Percentiles rank a stretch among this genome's conserved stretches.
These are phyloP conservation scores for Crithidia expoeki DNA, from an alignment of 208 protist genomes.

Conservation along the genomic window DNA sequence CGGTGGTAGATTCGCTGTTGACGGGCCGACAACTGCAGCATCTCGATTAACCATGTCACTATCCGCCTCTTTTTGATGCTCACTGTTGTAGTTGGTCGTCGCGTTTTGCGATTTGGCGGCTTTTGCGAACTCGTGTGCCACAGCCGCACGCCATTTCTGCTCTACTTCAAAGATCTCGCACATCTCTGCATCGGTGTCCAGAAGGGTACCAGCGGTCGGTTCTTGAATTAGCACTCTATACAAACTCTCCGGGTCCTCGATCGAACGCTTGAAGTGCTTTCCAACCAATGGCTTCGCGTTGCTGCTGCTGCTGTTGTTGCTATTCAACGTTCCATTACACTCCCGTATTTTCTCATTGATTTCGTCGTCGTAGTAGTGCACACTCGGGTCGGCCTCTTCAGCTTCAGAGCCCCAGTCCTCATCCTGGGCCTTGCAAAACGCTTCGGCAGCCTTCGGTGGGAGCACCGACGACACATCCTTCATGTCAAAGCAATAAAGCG, in stretches of 20 bases:
- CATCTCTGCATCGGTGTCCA: conserved; percentile 57
- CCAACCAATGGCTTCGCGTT: not conserved
- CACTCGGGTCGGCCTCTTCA: conserved; percentile 41
- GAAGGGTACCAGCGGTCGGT: conserved; percentile 24
- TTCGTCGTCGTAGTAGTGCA: conserved; percentile 48
- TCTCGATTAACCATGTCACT: not conserved
- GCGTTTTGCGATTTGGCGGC: not conserved
- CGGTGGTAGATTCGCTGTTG: not conserved
- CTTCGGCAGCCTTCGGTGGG: conserved; percentile 25
- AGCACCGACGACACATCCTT: conserved; percentile 25
- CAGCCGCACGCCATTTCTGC: conserved; percentile 36
- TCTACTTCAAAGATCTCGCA: conserved; percentile 31
- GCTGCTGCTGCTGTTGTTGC: not conserved
- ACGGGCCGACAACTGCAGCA: not conserved
- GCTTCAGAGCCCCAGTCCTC: conserved; percentile 45
- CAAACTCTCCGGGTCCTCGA: conserved; percentile 29
- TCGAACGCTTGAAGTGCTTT: conserved; percentile 28
- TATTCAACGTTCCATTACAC: not conserved
- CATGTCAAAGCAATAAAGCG: conserved; percentile 63
- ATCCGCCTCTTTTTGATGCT: not conserved
- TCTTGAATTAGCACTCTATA: conserved; percentile 34
- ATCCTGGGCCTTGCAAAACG: conserved; percentile 28
- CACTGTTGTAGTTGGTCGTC: not conserved
- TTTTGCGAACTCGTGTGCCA: conserved; percentile 1
- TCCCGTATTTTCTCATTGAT: conserved; percentile 23